Evolutionary conservation across 2,329 filamentous ascomycete species (phyloP).

Genomic region (Fusarium illudens): DNA sequence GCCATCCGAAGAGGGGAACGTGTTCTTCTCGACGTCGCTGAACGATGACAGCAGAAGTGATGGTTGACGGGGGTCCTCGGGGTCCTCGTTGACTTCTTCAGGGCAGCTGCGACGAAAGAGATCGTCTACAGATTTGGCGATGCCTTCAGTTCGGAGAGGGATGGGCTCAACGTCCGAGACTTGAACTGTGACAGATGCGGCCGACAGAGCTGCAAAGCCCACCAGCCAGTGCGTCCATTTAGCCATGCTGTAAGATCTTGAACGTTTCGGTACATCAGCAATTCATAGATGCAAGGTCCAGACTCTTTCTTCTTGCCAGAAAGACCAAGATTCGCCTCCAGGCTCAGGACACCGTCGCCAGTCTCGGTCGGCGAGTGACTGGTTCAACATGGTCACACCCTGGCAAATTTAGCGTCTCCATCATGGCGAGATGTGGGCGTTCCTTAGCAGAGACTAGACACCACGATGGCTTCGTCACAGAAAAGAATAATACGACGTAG

Average conservation of each 20-base stretch:
- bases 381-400: neutral
- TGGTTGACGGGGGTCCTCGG: constrained; percentile 30
- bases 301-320: neutral
- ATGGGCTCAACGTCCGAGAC: constrained; percentile 42
- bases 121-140: constrained; percentile 42
- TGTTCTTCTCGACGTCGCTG: constrained; percentile 13
- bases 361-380: neutral
- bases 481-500: neutral
- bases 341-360: neutral
- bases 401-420: constrained; percentile 3
- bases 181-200: constrained; percentile 39
- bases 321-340: neutral
- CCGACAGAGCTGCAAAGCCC: constrained; percentile 18
- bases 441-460: neutral
- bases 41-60: constrained; percentile 45
- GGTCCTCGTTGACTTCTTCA: constrained; percentile 40
- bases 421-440: neutral
- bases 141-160: constrained; percentile 31
- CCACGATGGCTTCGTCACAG: neutral
- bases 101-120: constrained; percentile 47
- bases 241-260: constrained; percentile 2
- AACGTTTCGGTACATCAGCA: rapidly evolving
- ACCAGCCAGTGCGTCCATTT: constrained; percentile 19
- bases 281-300: neutral
- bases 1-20: constrained; percentile 49